Base-by-base conservation (phyloP, 139 green algal species). In the Asterochloris sp. region DNA sequence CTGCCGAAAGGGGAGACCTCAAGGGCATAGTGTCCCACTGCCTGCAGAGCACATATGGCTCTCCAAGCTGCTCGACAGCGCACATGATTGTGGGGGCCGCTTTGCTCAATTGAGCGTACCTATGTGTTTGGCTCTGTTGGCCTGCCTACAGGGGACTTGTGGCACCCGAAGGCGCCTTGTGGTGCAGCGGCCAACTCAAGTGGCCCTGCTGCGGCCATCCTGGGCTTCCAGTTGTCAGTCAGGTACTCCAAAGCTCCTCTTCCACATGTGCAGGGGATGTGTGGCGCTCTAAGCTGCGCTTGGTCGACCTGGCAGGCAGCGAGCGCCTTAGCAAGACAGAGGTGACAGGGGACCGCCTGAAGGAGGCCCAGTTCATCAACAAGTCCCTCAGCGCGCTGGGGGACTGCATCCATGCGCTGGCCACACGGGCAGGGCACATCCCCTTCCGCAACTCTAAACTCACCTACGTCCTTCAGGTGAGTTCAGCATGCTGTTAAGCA, bases 281-380 rank as follows among this genome's bases (percentile, higher is more conserved):
- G 69, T 80, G 67, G 81, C 75, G 74, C 10, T 79, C 84, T 12
- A 83, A 80, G 76, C 83, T 93, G 76, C 85, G 91, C 76, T 83
- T 93, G 68, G 81, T 92, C 11, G 89, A 93, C 80, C 83, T 93
- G 63, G 78, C 87, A 0, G 92, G 95, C 78, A 94, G 86, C 68
- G 95, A 98, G 89, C 92, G 95, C 13, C 87, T 97, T 29, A 93
- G 94, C 82, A 91, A 93, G 78, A 94, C 86, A 71, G 92, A 93
- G 8, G 94, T 93, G 2, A 84, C 78, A 10, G 95, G 95, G 12
- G 76, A 91, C 76, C 87, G 93, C 78, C 89, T 98, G 63, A 94
- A 91, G 83, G 95, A 98, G 90, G 95, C 95, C 0, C 93, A 97
- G 86, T 87, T 90, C 86, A 98, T 98, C 91, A 98, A 98, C 91